phyloP scores from a whole-genome alignment of 23 red algal species.

The Gracilaria gracilis region DNA sequence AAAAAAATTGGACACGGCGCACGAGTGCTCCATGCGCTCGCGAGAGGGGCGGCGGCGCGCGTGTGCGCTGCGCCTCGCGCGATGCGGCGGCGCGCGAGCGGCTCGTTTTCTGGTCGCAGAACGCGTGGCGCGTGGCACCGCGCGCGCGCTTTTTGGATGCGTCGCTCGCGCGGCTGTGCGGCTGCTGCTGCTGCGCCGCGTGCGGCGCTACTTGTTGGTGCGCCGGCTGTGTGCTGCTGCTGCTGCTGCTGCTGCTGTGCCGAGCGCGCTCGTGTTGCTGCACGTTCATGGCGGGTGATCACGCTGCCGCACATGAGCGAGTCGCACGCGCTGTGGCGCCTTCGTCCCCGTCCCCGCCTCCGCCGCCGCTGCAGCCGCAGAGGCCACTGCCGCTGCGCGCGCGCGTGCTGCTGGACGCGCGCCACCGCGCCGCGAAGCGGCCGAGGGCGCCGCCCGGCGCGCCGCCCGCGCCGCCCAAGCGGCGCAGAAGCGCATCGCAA shows the following conservation, averaged over 20 bases:
- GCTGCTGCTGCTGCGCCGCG: not conserved
- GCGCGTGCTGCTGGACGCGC: not conserved
- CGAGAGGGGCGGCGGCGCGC: too few relatives aligned
- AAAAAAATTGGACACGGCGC: not conserved
- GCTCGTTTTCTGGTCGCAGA: not conserved
- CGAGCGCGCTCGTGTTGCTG: too few relatives aligned
- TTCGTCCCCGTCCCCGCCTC: not conserved
- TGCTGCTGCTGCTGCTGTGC: too few relatives aligned
- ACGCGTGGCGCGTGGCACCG: conserved; percentile 15
- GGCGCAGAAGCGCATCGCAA: not conserved
- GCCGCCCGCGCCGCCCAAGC: not conserved
- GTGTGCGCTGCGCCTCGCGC: too few relatives aligned
- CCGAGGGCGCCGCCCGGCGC: not conserved
- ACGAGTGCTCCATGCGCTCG: too few relatives aligned
- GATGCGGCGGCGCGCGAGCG: too few relatives aligned
- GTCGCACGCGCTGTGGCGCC: too few relatives aligned
- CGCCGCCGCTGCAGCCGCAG: not conserved
- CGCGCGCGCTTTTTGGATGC: too few relatives aligned
- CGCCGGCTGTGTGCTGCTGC: not conserved
- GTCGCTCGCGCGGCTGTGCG: not conserved
- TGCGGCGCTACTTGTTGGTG: not conserved
- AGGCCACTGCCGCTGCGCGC: not conserved
- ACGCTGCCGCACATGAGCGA: too few relatives aligned
- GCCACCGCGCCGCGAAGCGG: not conserved
- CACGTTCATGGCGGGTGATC: too few relatives aligned